Evolutionary conservation across 129 eudicot genomes (phyloP).

Genomic region (Arctium minus): DNA sequence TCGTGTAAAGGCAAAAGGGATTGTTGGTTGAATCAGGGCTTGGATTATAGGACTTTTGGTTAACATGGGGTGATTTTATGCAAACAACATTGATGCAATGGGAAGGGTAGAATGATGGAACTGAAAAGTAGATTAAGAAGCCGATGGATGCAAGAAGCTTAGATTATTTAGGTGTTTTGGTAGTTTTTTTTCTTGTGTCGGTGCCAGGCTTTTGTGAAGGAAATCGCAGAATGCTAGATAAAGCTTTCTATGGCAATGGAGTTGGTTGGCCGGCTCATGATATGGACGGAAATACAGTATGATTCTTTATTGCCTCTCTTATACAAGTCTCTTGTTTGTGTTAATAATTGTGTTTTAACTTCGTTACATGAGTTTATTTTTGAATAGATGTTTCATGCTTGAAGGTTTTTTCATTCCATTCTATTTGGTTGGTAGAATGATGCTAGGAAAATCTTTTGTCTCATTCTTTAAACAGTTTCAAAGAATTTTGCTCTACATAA

Average conservation of each 20-base stretch:
- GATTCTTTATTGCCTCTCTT: not conserved
- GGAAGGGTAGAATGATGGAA: slow-evolving; percentile 29
- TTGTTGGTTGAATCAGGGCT: not conserved
- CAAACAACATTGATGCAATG: slow-evolving; percentile 21
- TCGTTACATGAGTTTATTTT: not conserved
- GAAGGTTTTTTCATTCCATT: not conserved
- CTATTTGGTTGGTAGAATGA: not conserved
- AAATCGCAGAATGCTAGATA: slow-evolving; percentile 9
- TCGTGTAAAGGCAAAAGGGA: not conserved
- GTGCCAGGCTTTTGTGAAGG: slow-evolving; percentile 13
- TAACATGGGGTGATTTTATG: slow-evolving; percentile 15
- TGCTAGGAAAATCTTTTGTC: not conserved
- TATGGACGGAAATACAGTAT: slow-evolving; percentile 7
- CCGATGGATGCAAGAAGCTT: slow-evolving; percentile 23
- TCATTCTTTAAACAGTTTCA: not conserved
- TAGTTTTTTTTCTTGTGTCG: slow-evolving; percentile 15
- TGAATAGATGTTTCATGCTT: not conserved
- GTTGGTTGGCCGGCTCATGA: not conserved
- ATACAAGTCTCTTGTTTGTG: not conserved
- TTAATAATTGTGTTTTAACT: not conserved
- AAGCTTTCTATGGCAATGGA: slow-evolving; percentile 4
- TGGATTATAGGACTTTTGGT: not conserved
- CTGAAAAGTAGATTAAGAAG: slow-evolving; percentile 15
- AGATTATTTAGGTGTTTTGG: slow-evolving; percentile 17
- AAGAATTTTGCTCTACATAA: not conserved